A percentile compares a stretch with the other conserved stretches of the same genome.
phyloP scores from a whole-genome alignment of 1,139 yeast genomes.

The Eremothecium coryli region DNA sequence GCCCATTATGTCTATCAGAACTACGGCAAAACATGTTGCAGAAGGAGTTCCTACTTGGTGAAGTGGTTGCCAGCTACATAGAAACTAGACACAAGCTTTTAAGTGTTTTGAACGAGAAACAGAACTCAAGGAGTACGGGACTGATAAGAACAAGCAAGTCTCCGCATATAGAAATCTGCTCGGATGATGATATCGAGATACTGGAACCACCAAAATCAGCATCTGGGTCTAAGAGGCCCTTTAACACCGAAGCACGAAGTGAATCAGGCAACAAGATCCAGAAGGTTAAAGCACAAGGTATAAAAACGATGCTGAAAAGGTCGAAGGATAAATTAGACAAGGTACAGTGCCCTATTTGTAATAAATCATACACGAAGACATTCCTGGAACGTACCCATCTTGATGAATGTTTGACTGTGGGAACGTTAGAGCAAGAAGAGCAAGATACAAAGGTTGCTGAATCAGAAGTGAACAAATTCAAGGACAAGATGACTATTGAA shows the following conservation, averaged over 20 bases:
- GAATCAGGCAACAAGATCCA: constrained; percentile 2
- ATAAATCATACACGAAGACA: constrained; percentile 44
- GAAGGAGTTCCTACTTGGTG: constrained; percentile 65
- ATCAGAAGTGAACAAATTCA: constrained; percentile 7
- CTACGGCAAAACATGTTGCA: constrained; percentile 63
- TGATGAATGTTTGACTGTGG: constrained; percentile 48
- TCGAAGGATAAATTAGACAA: constrained; percentile 10
- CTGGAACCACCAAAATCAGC: background rate
- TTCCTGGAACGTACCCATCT: constrained; percentile 58
- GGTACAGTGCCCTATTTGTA: constrained; percentile 68
- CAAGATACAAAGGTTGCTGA: constrained; percentile 1
- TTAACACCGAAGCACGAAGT: background rate
- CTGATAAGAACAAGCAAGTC: constrained; percentile 3
- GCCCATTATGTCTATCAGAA: constrained; percentile 74
- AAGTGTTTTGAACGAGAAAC: background rate
- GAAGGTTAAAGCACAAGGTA: constrained; percentile 7
- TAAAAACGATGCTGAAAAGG: constrained; percentile 13
- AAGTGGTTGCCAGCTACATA: constrained; percentile 50
- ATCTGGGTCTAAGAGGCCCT: background rate
- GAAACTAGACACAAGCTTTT: constrained; percentile 33
- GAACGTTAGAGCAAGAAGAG: constrained; percentile 2
- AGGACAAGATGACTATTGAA: background rate
- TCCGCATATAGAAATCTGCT: constrained; percentile 16
- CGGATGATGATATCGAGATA: constrained; percentile 9
- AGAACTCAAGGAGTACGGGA: background rate